Evolutionary conservation across 768 basidiomycete genomes (phyloP).

Genomic region (Termitomyces sp.): DNA sequence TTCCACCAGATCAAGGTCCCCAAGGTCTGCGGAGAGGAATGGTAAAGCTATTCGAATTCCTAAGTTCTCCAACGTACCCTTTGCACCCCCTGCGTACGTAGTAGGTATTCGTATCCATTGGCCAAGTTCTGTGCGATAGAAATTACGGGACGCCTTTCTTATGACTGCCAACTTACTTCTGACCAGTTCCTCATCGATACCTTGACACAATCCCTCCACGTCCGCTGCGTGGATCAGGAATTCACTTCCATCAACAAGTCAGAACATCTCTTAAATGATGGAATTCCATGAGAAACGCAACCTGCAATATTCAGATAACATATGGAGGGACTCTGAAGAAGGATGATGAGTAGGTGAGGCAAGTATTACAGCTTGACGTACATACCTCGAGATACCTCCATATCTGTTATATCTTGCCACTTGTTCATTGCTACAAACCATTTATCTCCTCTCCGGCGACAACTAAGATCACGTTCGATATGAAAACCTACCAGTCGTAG

Average conservation of each 20-base stretch:
- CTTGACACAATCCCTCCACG: conserved; percentile 95
- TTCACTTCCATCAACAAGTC: conserved; percentile 49
- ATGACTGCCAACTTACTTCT: conserved; percentile 41
- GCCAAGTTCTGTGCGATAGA: conserved; percentile 58
- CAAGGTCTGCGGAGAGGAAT: conserved; percentile 48
- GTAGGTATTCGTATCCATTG: conserved; percentile 90
- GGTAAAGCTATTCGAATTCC: neutral
- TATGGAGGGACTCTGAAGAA: conserved; percentile 63
- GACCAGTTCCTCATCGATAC: conserved; percentile 90
- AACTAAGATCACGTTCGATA: conserved; percentile 42
- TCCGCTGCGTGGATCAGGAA: conserved; percentile 98
- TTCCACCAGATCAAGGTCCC: conserved; percentile 79
- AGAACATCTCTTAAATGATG: neutral
- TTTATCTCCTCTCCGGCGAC: conserved; percentile 63
- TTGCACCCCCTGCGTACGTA: conserved; percentile 97
- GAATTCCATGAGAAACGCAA: conserved; percentile 14
- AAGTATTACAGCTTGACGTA: neutral
- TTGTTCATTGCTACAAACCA: conserved; percentile 99
- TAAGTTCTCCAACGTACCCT: conserved; percentile 41
- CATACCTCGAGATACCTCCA: conserved; percentile 81
- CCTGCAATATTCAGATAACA: conserved; percentile 83
- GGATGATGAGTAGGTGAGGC: neutral
- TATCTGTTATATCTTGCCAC: conserved; percentile 95
- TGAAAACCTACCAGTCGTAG: neutral
- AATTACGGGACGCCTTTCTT: neutral